Base-by-base conservation (phyloP, 441 rosid species). In the Jatropha podagrica region DNA sequence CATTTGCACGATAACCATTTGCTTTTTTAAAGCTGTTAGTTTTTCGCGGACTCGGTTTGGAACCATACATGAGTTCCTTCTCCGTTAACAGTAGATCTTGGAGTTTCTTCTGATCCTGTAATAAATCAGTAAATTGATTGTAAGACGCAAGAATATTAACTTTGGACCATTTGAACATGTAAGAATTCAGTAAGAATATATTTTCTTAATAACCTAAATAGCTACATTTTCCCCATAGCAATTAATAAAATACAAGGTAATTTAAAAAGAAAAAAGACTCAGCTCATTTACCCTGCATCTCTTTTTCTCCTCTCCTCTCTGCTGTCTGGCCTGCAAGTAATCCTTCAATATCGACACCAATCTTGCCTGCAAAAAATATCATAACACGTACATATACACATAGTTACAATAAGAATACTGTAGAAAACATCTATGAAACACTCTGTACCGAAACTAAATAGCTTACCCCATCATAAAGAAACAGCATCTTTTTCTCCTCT, bases 41-140 rank as follows among this genome's bases (percentile, higher is more conserved):
- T 86, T 85, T 94, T 86, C 98, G 83, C 40, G 98, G 97, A 84
- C 94, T 92, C 10, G 98, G 98, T 82, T 87, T 94, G 66, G 98
- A 94, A 60, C 99, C 98, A 76, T 96, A 96, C n/a, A 90, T 88
- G 54, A 91, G 75, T 89, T 94, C 98, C 84, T 90, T 94, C 85
- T 90, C 96, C 1, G 67, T 63, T 2, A 91, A 82, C 58, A 91
- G 82, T 73, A 92, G 88, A 91, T 96, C 98, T 79, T 90, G 99
- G 76, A 92, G 86, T 88, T 96, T 96, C 90, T 96, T 96, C 81
- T 96, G 98, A 85, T 94, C 97, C 98, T 96, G 82, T 63, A 52
- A 74, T 40, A 37, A 79, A 76, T 12, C n/a, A 44, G 54, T 64
- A 72, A 71, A 71, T 54, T 9, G 60, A 15, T 14, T 41, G 52